Evolutionary conservation across 2,329 filamentous ascomycete species (phyloP).

Genomic region (Sporothrix brunneoviolacea): DNA sequence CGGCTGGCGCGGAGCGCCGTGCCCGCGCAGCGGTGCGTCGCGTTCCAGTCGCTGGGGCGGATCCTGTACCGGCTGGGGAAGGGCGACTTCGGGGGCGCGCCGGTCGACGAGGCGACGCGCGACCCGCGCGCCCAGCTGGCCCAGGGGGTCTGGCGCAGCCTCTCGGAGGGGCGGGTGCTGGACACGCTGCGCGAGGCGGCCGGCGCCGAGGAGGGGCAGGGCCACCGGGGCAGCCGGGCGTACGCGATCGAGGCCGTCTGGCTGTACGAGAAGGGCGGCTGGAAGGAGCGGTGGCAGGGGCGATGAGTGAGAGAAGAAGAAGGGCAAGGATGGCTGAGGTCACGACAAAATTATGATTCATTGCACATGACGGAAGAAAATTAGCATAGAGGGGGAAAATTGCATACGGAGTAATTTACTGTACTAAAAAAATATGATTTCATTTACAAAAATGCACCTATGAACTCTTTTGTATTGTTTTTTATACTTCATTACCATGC

Average conservation of each 20-base stretch:
- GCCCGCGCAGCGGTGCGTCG: constrained; percentile 80
- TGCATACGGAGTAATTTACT: no score
- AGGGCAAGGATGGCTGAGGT: not conserved
- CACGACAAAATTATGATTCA: not conserved
- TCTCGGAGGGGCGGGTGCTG: constrained; percentile 71
- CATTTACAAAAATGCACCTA: no score
- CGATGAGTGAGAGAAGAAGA: not conserved
- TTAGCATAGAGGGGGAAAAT: no score
- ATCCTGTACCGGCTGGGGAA: constrained; percentile 76
- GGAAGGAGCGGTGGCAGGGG: constrained; percentile 56
- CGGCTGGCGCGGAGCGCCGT: constrained; percentile 74
- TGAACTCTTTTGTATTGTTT: not conserved
- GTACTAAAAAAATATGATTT: no score
- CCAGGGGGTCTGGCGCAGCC: constrained; percentile 73
- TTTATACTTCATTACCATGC: constrained; percentile 10
- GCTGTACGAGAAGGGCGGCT: constrained; percentile 68
- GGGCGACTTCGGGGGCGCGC: constrained; percentile 57
- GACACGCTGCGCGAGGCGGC: constrained; percentile 73
- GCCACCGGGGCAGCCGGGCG: constrained; percentile 71
- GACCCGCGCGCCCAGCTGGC: constrained; percentile 43
- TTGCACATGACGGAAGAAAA: no score
- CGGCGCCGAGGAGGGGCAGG: constrained; percentile 51
- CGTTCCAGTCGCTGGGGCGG: constrained; percentile 83
- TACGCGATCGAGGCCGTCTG: constrained; percentile 88
- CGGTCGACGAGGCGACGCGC: constrained; percentile 21